These are phyloP conservation scores for Calonectria pteridis DNA, from an alignment of 2,329 filamentous ascomycete genomes.

Conservation along the genomic window DNA sequence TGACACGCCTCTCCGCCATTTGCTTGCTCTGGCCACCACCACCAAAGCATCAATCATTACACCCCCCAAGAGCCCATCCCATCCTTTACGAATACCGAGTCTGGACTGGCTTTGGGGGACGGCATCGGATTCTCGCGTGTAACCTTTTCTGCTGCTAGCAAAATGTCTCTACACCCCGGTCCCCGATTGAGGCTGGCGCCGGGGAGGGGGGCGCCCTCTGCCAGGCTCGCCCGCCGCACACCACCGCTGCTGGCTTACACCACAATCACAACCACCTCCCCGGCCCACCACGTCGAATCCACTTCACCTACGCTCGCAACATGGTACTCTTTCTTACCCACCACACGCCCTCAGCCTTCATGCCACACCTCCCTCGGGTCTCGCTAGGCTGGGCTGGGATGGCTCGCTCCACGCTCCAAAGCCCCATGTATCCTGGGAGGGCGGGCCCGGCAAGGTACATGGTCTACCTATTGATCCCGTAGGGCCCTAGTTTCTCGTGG, in stretches of 20 bases:
- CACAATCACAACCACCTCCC: constrained; percentile 5
- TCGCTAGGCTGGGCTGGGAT: constrained; percentile 28
- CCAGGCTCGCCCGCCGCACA: constrained; percentile 20
- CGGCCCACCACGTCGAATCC: constrained; percentile 2
- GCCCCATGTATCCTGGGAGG: constrained; percentile 35
- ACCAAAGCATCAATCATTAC: constrained; percentile 26
- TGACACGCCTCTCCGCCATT: constrained; percentile 36
- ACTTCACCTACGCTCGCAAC: constrained; percentile 2
- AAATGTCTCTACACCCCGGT: constrained; percentile 31
- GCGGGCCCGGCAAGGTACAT: constrained; percentile 27
- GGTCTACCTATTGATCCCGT: constrained; percentile 26
- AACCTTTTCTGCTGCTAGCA: constrained; percentile 27
- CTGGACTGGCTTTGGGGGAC: constrained; percentile 33
- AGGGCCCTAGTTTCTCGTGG: constrained; percentile 35
- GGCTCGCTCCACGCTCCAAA: constrained; percentile 24
- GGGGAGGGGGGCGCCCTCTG: constrained; percentile 17
- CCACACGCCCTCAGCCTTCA: constrained; percentile 16
- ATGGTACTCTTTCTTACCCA: constrained; percentile 18
- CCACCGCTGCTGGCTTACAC: constrained; percentile 11
- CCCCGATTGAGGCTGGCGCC: constrained; percentile 33
- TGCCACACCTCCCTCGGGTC: constrained; percentile 25
- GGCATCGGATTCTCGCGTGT: constrained; percentile 32
- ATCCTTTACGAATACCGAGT: constrained; percentile 33
- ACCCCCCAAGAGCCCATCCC: constrained; percentile 28
- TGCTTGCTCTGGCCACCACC: constrained; percentile 23